These are phyloP conservation scores for Podosphaera leucotricha DNA, from an alignment of 2,329 filamentous ascomycete species.

Conservation along the genomic window DNA sequence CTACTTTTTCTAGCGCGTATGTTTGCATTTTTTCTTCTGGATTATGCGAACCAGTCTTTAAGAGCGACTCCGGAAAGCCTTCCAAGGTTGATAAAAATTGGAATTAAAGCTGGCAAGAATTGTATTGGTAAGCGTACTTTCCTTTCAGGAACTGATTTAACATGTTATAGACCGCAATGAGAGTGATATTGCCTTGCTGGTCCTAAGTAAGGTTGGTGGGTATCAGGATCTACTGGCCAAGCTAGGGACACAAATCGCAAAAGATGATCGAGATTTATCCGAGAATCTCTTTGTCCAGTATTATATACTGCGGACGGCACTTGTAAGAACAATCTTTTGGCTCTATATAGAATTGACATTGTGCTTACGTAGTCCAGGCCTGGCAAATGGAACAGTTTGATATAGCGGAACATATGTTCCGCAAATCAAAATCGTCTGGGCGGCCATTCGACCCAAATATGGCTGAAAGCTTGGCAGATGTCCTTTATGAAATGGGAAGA, in stretches of 20 bases:
- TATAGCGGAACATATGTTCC: slow-evolving; percentile 57
- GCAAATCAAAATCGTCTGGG: slow-evolving; percentile 25
- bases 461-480: slow-evolving; percentile 39
- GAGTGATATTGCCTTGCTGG: slow-evolving; percentile 30
- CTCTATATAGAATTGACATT: not conserved
- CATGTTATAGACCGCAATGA: slow-evolving; percentile 18
- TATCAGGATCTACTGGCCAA: slow-evolving; percentile 23
- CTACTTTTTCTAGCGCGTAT: slow-evolving; percentile 7
- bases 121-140: slow-evolving; percentile 31
- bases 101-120: slow-evolving; percentile 37
- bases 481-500: slow-evolving; percentile 50
- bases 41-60: slow-evolving; percentile 20
- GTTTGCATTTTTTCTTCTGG: slow-evolving; percentile 2
- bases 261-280: slow-evolving; percentile 13
- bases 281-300: slow-evolving; percentile 14
- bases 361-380: slow-evolving; percentile 26
- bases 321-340: slow-evolving; percentile 24
- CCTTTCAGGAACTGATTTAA: slow-evolving; percentile 1
- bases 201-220: slow-evolving; percentile 39
- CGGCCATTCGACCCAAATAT: slow-evolving; percentile 22
- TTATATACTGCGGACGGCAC: slow-evolving; percentile 18
- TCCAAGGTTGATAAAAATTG: slow-evolving; percentile 38
- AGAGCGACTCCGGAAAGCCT: slow-evolving; percentile 17
- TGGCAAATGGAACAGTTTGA: slow-evolving; percentile 53
- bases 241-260: slow-evolving; percentile 9